Evolutionary conservation across 2,329 filamentous ascomycete species (phyloP), one percentile per base, ranked within the genome.

Genomic region (Trematosphaeria pertusa): DNA sequence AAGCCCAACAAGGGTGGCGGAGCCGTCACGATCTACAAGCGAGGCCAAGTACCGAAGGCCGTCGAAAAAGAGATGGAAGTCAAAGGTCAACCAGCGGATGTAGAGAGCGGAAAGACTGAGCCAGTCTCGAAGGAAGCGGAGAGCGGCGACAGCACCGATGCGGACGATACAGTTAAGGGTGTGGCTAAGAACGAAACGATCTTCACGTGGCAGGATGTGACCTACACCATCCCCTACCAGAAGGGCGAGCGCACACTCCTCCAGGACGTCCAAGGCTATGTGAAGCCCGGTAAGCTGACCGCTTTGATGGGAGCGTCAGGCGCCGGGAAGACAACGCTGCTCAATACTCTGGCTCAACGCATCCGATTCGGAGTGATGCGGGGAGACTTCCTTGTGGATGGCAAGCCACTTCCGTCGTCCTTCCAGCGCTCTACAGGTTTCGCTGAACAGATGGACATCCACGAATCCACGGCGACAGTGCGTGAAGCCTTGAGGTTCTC

Each of bases 201-300:
- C 30, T 75, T 96, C 49, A 96, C 91, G 0, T 96, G 91, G 88
- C 88, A 93, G 67, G 79, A 88, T 54, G 84, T 97, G 50, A 89
- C 87, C 64, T 96, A 96, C 67, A 87, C 83, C 0, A 87, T 91
- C 48, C 73, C 75, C 9, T 77, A 75, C 20, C 65, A 76, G 17
- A 69, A 70, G 28, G 72, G 73, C 3, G 73, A 77, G 35, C 64
- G 75, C 11, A 67, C 65, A 3, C 67, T 87, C 4, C 69, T 88
- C 9, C 77, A 84, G 49, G 77, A 86, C 46, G 81, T 88, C 4
- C 78, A 84, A 55, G 92, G 92, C 15, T 96, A 89, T 86, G 91
- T 97, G 39, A 93, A 94, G 70, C 92, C 92, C 3, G 92, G 92
- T 37, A 96, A 90, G 10, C 73, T 96, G 43, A 96, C 91, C 5